phyloP scores from a whole-genome alignment of 306 rosid genomes.

The Cicer bijugum region DNA sequence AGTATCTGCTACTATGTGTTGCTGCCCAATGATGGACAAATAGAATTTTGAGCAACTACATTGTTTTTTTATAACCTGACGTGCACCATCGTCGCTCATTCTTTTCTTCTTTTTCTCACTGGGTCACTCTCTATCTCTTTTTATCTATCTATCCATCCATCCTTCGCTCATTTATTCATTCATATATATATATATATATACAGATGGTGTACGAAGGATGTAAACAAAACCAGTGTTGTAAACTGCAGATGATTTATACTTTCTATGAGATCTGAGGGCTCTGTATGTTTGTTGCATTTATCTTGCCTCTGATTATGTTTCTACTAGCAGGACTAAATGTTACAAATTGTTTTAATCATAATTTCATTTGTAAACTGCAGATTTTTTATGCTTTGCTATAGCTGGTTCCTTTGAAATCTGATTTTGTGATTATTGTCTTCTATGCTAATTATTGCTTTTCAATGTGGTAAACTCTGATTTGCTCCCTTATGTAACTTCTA shows the following conservation, averaged over 20 bases:
- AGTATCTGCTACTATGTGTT: background rate
- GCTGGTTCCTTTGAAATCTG: too few relatives aligned
- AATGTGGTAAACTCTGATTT: too few relatives aligned
- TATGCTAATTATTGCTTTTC: too few relatives aligned
- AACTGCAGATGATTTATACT: conserved; percentile 31
- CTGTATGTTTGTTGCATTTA: background rate
- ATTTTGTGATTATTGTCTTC: too few relatives aligned
- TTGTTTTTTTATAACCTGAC: conserved; percentile 14
- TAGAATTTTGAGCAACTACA: conserved; percentile 26
- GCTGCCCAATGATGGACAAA: conserved; percentile 46
- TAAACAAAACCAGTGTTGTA: conserved; percentile 5
- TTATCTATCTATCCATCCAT: background rate
- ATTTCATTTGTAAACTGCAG: too few relatives aligned
- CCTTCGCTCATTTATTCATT: background rate
- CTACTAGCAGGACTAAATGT: too few relatives aligned
- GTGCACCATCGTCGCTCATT: background rate
- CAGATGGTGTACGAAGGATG: conserved; percentile 38
- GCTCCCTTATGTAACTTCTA: too few relatives aligned
- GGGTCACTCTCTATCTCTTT: background rate
- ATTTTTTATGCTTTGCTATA: too few relatives aligned
- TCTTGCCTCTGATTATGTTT: too few relatives aligned
- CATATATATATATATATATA: background rate
- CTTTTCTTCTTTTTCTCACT: background rate
- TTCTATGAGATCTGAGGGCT: conserved; percentile 46
- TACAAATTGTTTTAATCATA: too few relatives aligned